A percentile compares a stretch with the other conserved stretches of the same genome.
phyloP scores from a whole-genome alignment of 2,329 filamentous ascomycete species.

The Plectosphaerella cucumerina region DNA sequence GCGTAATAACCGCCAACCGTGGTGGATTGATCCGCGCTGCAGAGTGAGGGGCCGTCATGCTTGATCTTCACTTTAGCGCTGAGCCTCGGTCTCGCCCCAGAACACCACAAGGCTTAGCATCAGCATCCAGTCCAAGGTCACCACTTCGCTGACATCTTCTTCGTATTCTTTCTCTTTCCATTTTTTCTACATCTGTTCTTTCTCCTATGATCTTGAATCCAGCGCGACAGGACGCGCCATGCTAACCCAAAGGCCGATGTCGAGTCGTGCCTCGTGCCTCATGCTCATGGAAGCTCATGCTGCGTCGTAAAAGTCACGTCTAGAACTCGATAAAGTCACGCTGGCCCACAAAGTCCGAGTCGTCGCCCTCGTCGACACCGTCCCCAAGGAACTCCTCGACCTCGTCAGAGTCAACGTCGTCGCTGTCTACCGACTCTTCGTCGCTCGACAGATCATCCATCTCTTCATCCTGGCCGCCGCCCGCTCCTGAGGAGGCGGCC shows the following conservation, averaged over 20 bases:
- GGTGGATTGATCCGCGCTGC: too few relatives aligned
- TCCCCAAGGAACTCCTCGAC: conserved; percentile 59
- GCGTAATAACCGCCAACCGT: too few relatives aligned
- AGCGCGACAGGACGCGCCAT: too few relatives aligned
- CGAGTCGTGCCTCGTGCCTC: neutral
- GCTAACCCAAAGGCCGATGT: neutral
- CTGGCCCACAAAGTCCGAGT: conserved; percentile 52
- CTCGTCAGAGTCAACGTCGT: conserved; percentile 76
- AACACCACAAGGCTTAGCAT: too few relatives aligned
- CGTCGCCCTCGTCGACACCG: conserved; percentile 34
- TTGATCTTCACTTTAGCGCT: too few relatives aligned
- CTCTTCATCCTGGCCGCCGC: conserved; percentile 32
- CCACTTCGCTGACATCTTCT: too few relatives aligned
- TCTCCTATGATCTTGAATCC: conserved; percentile 2
- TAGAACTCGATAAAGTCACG: conserved; percentile 54
- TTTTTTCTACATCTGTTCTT: conserved; percentile 10
- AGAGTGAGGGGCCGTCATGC: too few relatives aligned
- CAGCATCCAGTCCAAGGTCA: too few relatives aligned
- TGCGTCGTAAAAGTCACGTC: conserved; percentile 6
- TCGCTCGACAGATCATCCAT: conserved; percentile 73
- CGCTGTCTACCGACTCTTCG: conserved; percentile 66
- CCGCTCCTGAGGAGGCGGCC: conserved; percentile 18
- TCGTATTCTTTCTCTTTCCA: conserved; percentile 3
- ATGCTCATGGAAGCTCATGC: too few relatives aligned
- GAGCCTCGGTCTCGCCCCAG: too few relatives aligned